phyloP scores from a whole-genome alignment of 805 yeast genomes.

The Zygosaccharomyces lentus region DNA sequence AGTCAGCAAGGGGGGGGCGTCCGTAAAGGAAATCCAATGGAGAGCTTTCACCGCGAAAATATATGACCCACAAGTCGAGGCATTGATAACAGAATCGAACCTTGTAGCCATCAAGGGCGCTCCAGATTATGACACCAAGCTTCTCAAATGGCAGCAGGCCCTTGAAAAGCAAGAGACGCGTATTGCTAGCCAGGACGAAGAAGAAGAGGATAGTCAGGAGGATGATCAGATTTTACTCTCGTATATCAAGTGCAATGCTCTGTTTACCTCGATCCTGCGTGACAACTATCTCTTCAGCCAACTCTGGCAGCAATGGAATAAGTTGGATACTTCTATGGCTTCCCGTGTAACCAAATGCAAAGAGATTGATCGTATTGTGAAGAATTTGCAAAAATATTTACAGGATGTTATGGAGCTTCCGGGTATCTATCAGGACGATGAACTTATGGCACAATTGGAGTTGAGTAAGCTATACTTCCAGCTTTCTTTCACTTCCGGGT shows the following conservation, averaged over 20 bases:
- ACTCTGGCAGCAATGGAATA: slow-evolving; percentile 29
- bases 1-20: slow-evolving; percentile 18
- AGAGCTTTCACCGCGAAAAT: slow-evolving; percentile 60
- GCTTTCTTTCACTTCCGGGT: slow-evolving; percentile 22
- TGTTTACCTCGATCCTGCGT: slow-evolving; percentile 66
- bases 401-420: slow-evolving; percentile 72
- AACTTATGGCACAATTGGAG: slow-evolving; percentile 40
- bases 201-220: slow-evolving; percentile 48
- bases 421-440: slow-evolving; percentile 86
- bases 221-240: slow-evolving; percentile 72
- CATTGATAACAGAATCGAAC: slow-evolving; percentile 44
- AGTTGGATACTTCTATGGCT: slow-evolving; percentile 21
- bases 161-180: slow-evolving; percentile 55
- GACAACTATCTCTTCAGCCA: slow-evolving; percentile 50
- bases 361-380: slow-evolving; percentile 37
- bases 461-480: slow-evolving; percentile 23
- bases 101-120: slow-evolving; percentile 37
- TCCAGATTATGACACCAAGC: slow-evolving; percentile 50
- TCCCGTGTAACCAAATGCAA: slow-evolving; percentile 29
- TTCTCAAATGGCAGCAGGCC: slow-evolving; percentile 67
- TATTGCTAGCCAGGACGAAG: slow-evolving; percentile 41
- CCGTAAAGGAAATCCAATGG: slow-evolving; percentile 50
- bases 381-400: slow-evolving; percentile 47
- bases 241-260: slow-evolving; percentile 63
- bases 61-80: slow-evolving; percentile 68